phyloP scores from a whole-genome alignment of 2,329 filamentous ascomycete genomes.

The Aspergillus brasiliensis region DNA sequence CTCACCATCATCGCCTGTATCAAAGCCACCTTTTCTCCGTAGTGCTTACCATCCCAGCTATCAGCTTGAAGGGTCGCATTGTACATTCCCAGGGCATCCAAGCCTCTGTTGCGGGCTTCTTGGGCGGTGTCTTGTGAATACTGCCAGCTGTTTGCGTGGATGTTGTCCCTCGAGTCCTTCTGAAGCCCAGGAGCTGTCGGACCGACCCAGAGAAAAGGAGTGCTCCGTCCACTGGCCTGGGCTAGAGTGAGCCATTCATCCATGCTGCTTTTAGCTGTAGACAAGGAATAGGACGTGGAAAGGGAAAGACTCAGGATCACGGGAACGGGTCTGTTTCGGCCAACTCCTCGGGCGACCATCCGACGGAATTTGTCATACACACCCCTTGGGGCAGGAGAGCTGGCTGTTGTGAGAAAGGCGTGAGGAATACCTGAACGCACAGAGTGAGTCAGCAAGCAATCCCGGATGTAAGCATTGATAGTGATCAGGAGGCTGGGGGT shows the following conservation, averaged over 20 bases:
- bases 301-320: conserved; percentile 44
- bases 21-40: conserved; percentile 44
- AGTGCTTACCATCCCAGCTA: conserved; percentile 42
- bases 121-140: conserved; percentile 39
- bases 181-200: conserved; percentile 43
- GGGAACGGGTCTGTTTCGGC: conserved; percentile 41
- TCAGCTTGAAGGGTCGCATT: conserved; percentile 47
- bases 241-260: conserved; percentile 45
- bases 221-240: conserved; percentile 37
- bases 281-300: conserved; percentile 32
- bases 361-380: conserved; percentile 34
- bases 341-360: conserved; percentile 31
- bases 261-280: conserved; percentile 36
- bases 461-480: conserved; percentile 7
- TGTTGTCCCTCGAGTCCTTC: conserved; percentile 30
- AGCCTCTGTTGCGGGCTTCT: conserved; percentile 36
- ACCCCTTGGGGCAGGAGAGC: conserved; percentile 32
- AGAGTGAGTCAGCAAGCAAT: not conserved
- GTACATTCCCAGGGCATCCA: conserved; percentile 48
- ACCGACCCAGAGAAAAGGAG: conserved; percentile 48
- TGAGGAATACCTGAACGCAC: conserved; percentile 38
- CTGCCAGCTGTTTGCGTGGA: conserved; percentile 42
- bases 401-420: conserved; percentile 36
- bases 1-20: conserved; percentile 49
- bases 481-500: not conserved